These are phyloP conservation scores for Peniophora sp. DNA, from an alignment of 1,284 basidiomycete species.

Conservation along the genomic window DNA sequence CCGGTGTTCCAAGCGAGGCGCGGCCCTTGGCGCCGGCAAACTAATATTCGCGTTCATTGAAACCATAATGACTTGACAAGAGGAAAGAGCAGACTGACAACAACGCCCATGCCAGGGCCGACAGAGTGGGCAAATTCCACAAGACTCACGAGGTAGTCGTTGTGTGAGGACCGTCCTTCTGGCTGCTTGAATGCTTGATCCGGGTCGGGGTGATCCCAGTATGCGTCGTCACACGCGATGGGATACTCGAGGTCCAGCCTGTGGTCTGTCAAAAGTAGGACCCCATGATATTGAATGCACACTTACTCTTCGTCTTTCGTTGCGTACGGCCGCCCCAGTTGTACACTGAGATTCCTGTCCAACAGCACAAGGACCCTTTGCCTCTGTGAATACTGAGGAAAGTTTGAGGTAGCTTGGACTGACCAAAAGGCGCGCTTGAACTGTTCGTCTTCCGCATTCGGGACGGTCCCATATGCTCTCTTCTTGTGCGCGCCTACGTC, in stretches of 20 bases:
- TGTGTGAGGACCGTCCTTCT: conserved; percentile 28
- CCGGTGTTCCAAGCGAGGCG: not conserved
- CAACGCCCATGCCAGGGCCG: conserved; percentile 43
- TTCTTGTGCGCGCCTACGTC: conserved; percentile 33
- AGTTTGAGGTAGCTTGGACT: not conserved
- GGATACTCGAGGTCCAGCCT: conserved; percentile 55
- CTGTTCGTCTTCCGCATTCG: conserved; percentile 35
- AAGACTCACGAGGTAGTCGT: conserved; percentile 41
- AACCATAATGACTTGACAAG: not conserved
- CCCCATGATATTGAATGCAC: no score
- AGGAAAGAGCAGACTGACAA: conserved; percentile 24
- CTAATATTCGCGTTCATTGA: not conserved
- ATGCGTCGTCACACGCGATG: conserved; percentile 54
- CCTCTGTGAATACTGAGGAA: no score
- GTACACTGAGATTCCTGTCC: conserved; percentile 58
- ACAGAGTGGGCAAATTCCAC: conserved; percentile 48
- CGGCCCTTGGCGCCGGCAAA: not conserved
- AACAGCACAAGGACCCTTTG: conserved; percentile 50
- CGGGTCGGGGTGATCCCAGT: conserved; percentile 38
- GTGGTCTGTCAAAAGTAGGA: no score
- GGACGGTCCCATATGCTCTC: conserved; percentile 20
- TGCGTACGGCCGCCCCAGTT: conserved; percentile 73
- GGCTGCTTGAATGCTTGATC: conserved; percentile 37
- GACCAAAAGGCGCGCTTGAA: conserved; percentile 66
- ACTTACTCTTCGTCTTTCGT: conserved; percentile 79